These are phyloP conservation scores for Arabidopsis arenosa DNA, from an alignment of 345 rosid genomes.

Conservation along the genomic window DNA sequence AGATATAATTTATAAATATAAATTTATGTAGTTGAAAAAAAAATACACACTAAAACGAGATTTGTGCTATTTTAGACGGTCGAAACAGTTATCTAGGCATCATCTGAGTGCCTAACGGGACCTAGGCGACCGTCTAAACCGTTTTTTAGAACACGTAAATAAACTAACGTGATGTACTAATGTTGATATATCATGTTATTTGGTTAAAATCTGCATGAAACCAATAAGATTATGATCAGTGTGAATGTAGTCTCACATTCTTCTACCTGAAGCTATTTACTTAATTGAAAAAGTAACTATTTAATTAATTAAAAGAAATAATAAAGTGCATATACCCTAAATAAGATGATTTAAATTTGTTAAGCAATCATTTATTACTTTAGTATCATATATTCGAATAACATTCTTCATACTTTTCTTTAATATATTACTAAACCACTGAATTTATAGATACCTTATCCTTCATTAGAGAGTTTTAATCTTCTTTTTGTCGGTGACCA, in stretches of 20 bases:
- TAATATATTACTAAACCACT: background rate
- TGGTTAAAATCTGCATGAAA: background rate
- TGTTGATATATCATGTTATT: background rate
- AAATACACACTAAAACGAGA: too few relatives aligned
- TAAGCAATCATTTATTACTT: slow-evolving; percentile 22
- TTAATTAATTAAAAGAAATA: background rate
- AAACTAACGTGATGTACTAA: background rate
- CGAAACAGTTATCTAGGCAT: too few relatives aligned
- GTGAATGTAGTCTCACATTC: background rate
- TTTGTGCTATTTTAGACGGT: too few relatives aligned
- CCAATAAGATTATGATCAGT: background rate
- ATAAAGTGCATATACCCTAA: background rate
- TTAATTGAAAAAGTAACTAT: background rate
- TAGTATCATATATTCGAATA: slow-evolving; percentile 29
- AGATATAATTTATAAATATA: too few relatives aligned
- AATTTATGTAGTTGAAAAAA: too few relatives aligned
- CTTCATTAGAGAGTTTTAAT: slow-evolving; percentile 30
- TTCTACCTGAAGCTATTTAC: background rate
- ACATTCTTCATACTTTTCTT: slow-evolving; percentile 31
- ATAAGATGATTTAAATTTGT: background rate
- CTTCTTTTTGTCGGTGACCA: slow-evolving; percentile 36
- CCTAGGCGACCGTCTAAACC: too few relatives aligned
- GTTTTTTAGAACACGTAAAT: too few relatives aligned
- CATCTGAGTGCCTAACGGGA: too few relatives aligned
- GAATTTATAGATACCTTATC: slow-evolving; percentile 34